Evolutionary conservation across 805 yeast genomes (phyloP).

Genomic region (Teunomyces barrocoloradensis): DNA sequence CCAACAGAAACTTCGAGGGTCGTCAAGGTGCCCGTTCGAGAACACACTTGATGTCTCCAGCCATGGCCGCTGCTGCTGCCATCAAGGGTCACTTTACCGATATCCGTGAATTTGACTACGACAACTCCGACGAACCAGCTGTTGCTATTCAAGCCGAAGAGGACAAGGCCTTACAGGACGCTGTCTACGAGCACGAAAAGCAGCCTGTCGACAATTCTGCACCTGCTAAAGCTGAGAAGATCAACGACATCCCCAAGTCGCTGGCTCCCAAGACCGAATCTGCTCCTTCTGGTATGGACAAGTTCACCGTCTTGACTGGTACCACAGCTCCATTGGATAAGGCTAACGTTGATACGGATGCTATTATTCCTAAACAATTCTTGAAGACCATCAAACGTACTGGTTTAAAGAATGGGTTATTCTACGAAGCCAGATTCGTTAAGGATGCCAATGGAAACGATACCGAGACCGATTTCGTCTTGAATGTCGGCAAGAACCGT

Average conservation of each 20-base stretch:
- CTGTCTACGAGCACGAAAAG: slow-evolving; percentile 70
- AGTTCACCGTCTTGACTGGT: slow-evolving; percentile 73
- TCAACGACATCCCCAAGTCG: slow-evolving; percentile 61
- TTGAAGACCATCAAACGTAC: slow-evolving; percentile 97
- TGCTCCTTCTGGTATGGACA: slow-evolving; percentile 59
- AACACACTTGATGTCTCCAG: slow-evolving; percentile 97
- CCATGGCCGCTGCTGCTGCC: slow-evolving; percentile 99
- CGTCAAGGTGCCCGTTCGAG: slow-evolving; percentile 97
- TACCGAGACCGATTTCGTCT: slow-evolving; percentile 81
- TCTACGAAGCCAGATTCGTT: slow-evolving; percentile 81
- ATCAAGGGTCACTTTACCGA: slow-evolving; percentile 87
- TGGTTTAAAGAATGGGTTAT: slow-evolving; percentile 83
- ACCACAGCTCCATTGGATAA: slow-evolving; percentile 91
- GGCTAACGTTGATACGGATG: slow-evolving; percentile 97
- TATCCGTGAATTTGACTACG: slow-evolving; percentile 75
- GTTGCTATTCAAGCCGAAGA: slow-evolving; percentile 45
- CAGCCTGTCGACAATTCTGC: slow-evolving; percentile 52
- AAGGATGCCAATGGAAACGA: slow-evolving; percentile 69
- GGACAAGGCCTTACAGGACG: slow-evolving; percentile 61
- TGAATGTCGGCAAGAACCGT: slow-evolving; percentile 82
- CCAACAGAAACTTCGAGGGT: slow-evolving; percentile 98
- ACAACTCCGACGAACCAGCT: slow-evolving; percentile 58
- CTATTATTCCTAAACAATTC: slow-evolving; percentile 97
- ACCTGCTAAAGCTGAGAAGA: slow-evolving; percentile 52
- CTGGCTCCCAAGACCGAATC: slow-evolving; percentile 21